Evolutionary conservation across 2,329 filamentous ascomycete genomes (phyloP), one percentile per base, ranked within the genome.

Genomic region (Aspergillus sp.): DNA sequence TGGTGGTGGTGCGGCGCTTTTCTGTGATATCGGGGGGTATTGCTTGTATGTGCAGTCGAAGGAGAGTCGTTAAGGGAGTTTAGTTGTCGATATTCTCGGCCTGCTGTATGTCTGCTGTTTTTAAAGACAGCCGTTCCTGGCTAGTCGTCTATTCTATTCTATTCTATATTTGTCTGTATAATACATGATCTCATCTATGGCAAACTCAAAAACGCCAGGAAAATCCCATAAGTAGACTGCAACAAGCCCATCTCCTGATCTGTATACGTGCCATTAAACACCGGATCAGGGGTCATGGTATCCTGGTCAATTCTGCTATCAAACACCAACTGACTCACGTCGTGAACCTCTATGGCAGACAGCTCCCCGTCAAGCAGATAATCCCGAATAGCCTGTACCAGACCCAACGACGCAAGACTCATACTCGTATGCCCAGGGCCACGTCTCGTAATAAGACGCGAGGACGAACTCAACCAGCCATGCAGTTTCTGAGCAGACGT

Each of bases 381-480:
- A 4, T 40, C 52, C 33, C 33, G 19, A 3, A 54, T 40, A 2
- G 31, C 33, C 14, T 21, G 14, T 1, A 40, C 21, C 3, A 54
- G 33, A 3, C 52, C 52, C 39, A 54, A 15, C 6, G 40, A 46
- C 2, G 31, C 52, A 9, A 54, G 31, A n/a, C 43, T 47, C 9
- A 54, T 46, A 7, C 43, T 54, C 15, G 52, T 54, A 11, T 54
- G 52, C 4, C 52, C 52, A 1, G 52, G 52, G 2, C 52, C 52
- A 7, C 31, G 43, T 1, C 52, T 8, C 2, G 17, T 46, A 21
- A 47, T 21, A 2, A 54, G 41, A 23, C 47, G 52, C 41, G 52
- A 47, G 2, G 52, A 54, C 3, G 19, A 19, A 4, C 31, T 5
- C 3, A 54, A 15, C 52, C 52, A 47, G 24, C 35, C 8, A 15